Evolutionary conservation across 2,329 filamentous ascomycete genomes (phyloP).

Genomic region (Didymella lethalis): DNA sequence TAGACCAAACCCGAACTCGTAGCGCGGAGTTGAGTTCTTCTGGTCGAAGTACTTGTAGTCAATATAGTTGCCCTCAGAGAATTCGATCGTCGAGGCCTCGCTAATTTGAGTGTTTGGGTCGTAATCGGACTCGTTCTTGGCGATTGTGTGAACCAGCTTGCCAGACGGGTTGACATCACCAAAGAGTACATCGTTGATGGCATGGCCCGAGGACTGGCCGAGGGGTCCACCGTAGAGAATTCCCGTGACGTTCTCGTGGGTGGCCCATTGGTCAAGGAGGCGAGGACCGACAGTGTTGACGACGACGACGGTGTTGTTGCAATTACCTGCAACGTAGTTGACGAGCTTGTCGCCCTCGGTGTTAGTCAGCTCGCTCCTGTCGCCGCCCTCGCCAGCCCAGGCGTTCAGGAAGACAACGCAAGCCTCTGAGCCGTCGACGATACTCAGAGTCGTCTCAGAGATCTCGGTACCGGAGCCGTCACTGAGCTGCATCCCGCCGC

Average conservation of each 20-base stretch:
- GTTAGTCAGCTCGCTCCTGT: conserved; percentile 20
- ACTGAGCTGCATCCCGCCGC: conserved; percentile 10
- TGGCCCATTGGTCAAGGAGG: conserved; percentile 76
- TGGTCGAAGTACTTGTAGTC: conserved; percentile 79
- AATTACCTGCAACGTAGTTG: conserved; percentile 53
- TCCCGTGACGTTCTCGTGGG: conserved; percentile 78
- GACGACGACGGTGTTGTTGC: conserved; percentile 60
- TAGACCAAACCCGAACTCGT: conserved; percentile 80
- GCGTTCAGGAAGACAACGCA: conserved; percentile 36
- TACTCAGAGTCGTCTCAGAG: conserved; percentile 19
- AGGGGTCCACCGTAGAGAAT: conserved; percentile 82
- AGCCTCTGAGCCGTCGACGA: conserved; percentile 18
- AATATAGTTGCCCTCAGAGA: conserved; percentile 78
- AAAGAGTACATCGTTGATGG: conserved; percentile 78
- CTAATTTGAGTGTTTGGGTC: conserved; percentile 63
- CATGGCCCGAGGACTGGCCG: conserved; percentile 80
- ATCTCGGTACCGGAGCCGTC: conserved; percentile 20
- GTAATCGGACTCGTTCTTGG: conserved; percentile 70
- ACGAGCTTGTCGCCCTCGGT: conserved; percentile 38
- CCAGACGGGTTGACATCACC: conserved; percentile 76
- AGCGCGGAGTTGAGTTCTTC: conserved; percentile 68
- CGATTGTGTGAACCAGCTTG: conserved; percentile 80
- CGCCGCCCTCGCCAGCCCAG: conserved; percentile 21
- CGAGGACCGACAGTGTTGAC: conserved; percentile 68
- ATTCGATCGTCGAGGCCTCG: conserved; percentile 59